These are phyloP conservation scores for Kazachstania sp. DNA, from an alignment of 1,139 yeast genomes.

Conservation along the genomic window DNA sequence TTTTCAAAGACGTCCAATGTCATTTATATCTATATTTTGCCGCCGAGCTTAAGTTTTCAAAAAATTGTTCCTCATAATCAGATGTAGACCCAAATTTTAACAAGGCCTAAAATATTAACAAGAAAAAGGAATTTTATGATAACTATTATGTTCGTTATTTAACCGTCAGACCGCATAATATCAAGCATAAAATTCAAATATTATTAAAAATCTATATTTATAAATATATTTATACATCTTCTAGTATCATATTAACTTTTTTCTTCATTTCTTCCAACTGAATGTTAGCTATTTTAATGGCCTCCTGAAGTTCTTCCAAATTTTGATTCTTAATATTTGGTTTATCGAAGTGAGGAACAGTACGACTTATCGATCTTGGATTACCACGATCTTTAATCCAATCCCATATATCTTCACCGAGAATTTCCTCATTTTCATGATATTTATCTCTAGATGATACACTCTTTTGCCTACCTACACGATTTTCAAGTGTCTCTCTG, in stretches of 20 bases:
- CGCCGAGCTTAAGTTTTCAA: no score
- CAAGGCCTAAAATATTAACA: no score
- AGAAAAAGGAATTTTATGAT: no score
- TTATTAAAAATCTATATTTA: neutral
- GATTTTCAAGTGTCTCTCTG: slow-evolving; percentile 30
- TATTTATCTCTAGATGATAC: neutral
- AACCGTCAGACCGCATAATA: no score
- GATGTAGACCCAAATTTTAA: no score
- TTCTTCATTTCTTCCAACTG: slow-evolving; percentile 38
- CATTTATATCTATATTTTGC: no score
- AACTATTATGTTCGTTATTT: no score
- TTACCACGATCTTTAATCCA: slow-evolving; percentile 63
- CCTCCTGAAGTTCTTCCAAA: slow-evolving; percentile 46
- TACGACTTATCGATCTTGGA: slow-evolving; percentile 3
- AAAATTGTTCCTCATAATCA: no score
- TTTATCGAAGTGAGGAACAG: slow-evolving; percentile 4
- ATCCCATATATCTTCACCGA: slow-evolving; percentile 68
- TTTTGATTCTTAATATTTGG: slow-evolving; percentile 13
- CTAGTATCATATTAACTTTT: slow-evolving; percentile 6
- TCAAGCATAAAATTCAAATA: neutral
- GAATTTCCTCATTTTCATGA: slow-evolving; percentile 28
- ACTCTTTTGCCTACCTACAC: neutral
- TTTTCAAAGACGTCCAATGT: no score
- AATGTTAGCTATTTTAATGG: slow-evolving; percentile 45
- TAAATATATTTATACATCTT: neutral